These are phyloP conservation scores for Plantago ovata DNA, from an alignment of 257 asterid species.

Conservation along the genomic window DNA sequence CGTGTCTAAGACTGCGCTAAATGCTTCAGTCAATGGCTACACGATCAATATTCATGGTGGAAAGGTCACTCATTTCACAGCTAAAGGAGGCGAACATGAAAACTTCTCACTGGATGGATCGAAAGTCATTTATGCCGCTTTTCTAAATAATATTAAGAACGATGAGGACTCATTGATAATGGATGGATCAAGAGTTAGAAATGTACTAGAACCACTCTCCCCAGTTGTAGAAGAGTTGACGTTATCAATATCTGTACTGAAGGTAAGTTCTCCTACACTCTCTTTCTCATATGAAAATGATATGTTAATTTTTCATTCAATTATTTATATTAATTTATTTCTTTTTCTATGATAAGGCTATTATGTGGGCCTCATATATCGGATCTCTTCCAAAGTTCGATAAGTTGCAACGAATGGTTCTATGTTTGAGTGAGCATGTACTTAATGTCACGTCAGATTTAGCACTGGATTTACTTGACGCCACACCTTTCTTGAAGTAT, in stretches of 20 bases:
- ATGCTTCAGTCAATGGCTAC: neutral
- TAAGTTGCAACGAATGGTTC: neutral
- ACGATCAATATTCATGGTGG: neutral
- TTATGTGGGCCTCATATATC: neutral
- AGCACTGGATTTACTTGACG: neutral
- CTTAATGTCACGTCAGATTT: neutral
- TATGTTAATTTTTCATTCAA: neutral
- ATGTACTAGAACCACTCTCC: neutral
- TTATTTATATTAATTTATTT: neutral
- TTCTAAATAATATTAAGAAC: neutral
- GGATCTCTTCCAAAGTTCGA: neutral
- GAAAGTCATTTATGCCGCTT: neutral
- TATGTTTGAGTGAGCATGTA: neutral
- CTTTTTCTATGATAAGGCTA: neutral
- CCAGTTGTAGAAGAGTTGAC: neutral
- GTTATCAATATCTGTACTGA: neutral
- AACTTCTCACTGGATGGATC: neutral
- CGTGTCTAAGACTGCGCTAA: neutral
- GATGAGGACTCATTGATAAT: neutral
- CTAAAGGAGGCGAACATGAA: neutral
- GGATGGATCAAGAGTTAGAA: conserved; percentile 1
- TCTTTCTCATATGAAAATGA: neutral
- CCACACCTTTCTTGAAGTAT: conserved; percentile 4
- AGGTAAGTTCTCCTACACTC: neutral
- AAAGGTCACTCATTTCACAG: neutral